Evolutionary conservation across 2,329 filamentous ascomycete species (phyloP).

Genomic region (Hortaea werneckii): DNA sequence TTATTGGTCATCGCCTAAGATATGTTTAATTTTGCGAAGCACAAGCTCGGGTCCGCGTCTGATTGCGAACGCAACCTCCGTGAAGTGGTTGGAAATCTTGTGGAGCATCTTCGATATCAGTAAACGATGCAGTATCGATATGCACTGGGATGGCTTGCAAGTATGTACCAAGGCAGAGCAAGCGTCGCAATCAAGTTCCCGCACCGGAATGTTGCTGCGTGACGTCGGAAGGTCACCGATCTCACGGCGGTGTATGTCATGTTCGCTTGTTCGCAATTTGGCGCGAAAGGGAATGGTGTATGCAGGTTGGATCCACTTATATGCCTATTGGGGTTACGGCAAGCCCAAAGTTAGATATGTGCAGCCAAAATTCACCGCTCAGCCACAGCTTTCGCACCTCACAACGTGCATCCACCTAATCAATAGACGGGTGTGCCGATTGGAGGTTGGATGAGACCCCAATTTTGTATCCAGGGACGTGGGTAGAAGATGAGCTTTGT

Average conservation of each 20-base stretch:
- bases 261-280: background rate
- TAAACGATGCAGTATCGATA: background rate
- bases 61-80: too few relatives aligned
- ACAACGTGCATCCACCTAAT: background rate
- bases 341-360: background rate
- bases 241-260: background rate
- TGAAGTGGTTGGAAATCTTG: background rate
- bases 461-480: constrained; percentile 1
- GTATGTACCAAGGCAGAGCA: background rate
- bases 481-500: background rate
- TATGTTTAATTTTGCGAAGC: too few relatives aligned
- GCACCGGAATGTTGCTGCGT: background rate
- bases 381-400: background rate
- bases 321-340: background rate
- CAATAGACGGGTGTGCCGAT: constrained; percentile 1
- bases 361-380: constrained; percentile 1
- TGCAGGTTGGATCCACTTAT: background rate
- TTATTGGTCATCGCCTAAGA: too few relatives aligned
- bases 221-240: background rate
- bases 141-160: background rate
- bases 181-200: background rate
- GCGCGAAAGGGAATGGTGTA: background rate
- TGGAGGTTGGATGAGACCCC: background rate
- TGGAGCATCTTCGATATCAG: background rate
- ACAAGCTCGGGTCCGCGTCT: too few relatives aligned